These are phyloP conservation scores for Neckera pumila DNA, from an alignment of 225 moss, liverwort and hornwort species.

Conservation along the genomic window DNA sequence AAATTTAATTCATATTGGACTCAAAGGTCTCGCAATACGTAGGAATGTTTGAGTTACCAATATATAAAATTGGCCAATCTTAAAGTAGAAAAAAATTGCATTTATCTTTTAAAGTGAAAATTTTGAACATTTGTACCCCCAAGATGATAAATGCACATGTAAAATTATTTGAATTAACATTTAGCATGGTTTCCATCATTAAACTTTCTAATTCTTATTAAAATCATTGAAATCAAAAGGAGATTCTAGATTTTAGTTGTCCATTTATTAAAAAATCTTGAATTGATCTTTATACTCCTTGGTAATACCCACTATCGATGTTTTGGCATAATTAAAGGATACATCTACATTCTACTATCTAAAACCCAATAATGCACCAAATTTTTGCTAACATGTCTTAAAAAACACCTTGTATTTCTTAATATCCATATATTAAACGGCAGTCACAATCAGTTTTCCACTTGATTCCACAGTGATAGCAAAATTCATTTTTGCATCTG, in stretches of 20 bases:
- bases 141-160: not conserved
- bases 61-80: not conserved
- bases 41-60: accelerated
- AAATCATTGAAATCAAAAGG: not conserved
- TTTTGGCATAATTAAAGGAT: not conserved
- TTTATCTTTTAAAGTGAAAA: not conserved
- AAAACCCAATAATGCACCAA: not conserved
- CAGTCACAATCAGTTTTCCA: no score
- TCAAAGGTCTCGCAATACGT: not conserved
- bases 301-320: accelerated
- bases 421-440: no score
- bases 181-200: not conserved
- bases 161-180: not conserved
- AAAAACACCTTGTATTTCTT: not conserved
- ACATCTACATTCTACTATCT: not conserved
- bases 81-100: no score
- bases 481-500: not conserved
- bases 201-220: not conserved
- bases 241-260: not conserved
- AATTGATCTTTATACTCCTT: not conserved
- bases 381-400: not conserved
- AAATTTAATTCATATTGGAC: not conserved
- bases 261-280: not conserved
- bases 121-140: not conserved
- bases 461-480: not conserved